Conservation (phyloP, 352 stramenopile species). For the Phytophthora ohioensis region DNA sequence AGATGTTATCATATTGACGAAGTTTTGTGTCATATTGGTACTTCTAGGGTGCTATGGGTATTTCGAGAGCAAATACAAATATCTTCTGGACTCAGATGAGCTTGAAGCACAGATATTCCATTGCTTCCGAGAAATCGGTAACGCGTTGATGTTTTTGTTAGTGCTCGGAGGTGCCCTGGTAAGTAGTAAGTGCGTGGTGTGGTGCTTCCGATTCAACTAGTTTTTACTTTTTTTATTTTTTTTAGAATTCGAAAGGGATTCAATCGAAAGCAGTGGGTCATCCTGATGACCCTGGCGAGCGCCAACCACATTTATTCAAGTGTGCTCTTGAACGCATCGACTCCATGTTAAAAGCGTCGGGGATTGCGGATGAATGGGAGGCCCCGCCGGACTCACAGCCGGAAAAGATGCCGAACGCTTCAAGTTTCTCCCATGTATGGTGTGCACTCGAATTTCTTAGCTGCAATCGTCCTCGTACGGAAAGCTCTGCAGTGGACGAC, state of each 20-base stretch:
- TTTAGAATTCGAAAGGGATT: conserved; percentile 19
- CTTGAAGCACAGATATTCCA: conserved; percentile 88
- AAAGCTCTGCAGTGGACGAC: conserved; percentile 3
- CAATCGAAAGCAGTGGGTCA: conserved; percentile 17
- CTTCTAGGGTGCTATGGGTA: conserved; percentile 72
- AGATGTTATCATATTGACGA: not conserved
- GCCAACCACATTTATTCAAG: conserved; percentile 29
- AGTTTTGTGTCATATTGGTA: not conserved
- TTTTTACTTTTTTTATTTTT: not conserved
- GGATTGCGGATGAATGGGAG: conserved; percentile 53
- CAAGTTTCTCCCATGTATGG: conserved; percentile 74
- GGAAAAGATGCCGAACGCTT: conserved; percentile 51
- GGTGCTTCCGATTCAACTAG: not conserved
- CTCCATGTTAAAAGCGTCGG: conserved; percentile 40
- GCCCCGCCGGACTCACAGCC: conserved; percentile 45
- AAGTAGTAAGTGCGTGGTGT: conserved; percentile 2
- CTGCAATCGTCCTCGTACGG: conserved; percentile 40
- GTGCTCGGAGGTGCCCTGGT: conserved; percentile 51
- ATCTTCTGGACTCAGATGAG: conserved; percentile 81
- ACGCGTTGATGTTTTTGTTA: conserved; percentile 73
- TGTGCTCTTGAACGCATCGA: conserved; percentile 38
- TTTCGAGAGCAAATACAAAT: conserved; percentile 86
- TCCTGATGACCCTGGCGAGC: not conserved
- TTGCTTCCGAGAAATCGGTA: conserved; percentile 80
- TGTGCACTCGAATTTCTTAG: conserved; percentile 70